phyloP scores from a whole-genome alignment of 1,284 basidiomycete genomes.

The Apiotrichum brassicae region DNA sequence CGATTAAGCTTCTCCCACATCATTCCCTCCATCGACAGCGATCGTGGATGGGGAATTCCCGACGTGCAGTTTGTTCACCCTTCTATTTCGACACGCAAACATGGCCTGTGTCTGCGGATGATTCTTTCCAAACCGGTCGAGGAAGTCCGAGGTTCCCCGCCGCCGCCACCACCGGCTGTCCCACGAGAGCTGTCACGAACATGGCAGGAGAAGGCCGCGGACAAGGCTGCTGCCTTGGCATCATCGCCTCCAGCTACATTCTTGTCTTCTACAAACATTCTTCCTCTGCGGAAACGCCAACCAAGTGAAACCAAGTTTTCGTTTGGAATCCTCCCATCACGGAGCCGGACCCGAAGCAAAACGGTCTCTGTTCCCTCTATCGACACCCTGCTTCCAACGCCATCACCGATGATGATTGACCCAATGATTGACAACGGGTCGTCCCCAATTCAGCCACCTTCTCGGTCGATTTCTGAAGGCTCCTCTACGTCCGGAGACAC shows the following conservation, averaged over 20 bases:
- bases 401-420: not conserved
- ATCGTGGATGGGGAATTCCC: slow-evolving; percentile 4
- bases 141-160: not conserved
- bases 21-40: slow-evolving; percentile 1
- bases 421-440: not conserved
- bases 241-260: not conserved
- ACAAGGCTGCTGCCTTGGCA: not conserved
- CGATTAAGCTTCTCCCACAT: slow-evolving; percentile 3
- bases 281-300: not conserved
- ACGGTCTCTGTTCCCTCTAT: slow-evolving; percentile 3
- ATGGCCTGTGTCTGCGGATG: slow-evolving; percentile 8
- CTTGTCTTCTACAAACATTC: not conserved
- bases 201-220: not conserved
- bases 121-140: not conserved
- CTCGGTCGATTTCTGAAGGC: not conserved
- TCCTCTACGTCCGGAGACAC: not conserved
- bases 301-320: slow-evolving; percentile 4
- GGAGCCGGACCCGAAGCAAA: slow-evolving; percentile 5
- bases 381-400: not conserved
- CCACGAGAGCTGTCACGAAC: not conserved
- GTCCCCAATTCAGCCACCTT: not conserved
- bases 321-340: not conserved
- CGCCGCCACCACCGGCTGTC: not conserved
- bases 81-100: slow-evolving; percentile 6
- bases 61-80: slow-evolving; percentile 18